Evolutionary conservation across 2,329 filamentous ascomycete genomes (phyloP).

Genomic region (Zymoseptoria pseudotritici): DNA sequence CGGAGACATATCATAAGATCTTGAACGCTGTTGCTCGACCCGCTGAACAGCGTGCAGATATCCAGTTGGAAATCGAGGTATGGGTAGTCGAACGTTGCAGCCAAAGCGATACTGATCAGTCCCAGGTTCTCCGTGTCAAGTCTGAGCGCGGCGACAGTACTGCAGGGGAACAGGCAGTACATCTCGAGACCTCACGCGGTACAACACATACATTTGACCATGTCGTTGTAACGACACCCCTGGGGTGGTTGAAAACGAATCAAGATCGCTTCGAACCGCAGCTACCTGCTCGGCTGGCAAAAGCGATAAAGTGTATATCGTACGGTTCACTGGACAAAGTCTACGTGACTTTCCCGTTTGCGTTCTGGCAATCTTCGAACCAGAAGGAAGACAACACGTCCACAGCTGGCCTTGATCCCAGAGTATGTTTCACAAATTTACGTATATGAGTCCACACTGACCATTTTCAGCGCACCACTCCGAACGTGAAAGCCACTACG

Average conservation of each 20-base stretch:
- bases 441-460: not conserved
- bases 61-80: slow-evolving; percentile 43
- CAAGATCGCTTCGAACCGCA: slow-evolving; percentile 51
- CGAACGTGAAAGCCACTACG: slow-evolving; percentile 34
- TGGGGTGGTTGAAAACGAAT: slow-evolving; percentile 62
- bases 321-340: slow-evolving; percentile 69
- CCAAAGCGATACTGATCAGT: not conserved
- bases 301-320: slow-evolving; percentile 57
- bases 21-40: slow-evolving; percentile 53
- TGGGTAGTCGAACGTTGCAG: not conserved
- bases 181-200: slow-evolving; percentile 42
- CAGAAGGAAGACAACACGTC: not conserved
- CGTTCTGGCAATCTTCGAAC: slow-evolving; percentile 56
- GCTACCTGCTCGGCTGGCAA: slow-evolving; percentile 50
- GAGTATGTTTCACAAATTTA: not conserved
- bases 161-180: not conserved
- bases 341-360: slow-evolving; percentile 56
- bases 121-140: not conserved
- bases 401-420: not conserved
- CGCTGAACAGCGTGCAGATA: slow-evolving; percentile 47
- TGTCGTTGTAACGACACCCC: slow-evolving; percentile 59
- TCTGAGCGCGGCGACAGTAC: not conserved
- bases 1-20: slow-evolving; percentile 54
- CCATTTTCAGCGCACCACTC: slow-evolving; percentile 14
- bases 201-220: slow-evolving; percentile 53